Evolutionary conservation across 2,329 filamentous ascomycete species (phyloP), one percentile per base, ranked within the genome.

Genomic region (Exserohilum turcica): DNA sequence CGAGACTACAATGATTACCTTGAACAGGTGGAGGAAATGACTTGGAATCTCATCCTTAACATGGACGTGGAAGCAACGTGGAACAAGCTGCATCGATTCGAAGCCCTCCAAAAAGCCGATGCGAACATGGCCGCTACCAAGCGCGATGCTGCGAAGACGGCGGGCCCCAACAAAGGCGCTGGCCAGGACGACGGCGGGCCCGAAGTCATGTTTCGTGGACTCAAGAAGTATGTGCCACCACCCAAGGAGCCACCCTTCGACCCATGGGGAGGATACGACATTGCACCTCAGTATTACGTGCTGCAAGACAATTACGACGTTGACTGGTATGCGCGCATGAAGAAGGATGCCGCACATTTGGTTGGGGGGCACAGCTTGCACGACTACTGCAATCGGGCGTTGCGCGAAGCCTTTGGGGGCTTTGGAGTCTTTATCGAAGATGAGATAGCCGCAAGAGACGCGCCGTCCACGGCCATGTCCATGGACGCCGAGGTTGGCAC

Each of bases 1-100:
- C 79, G 84, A 37, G 89, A 87, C 70, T 99, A 88, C 80, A 97
- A 99, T 77, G 88, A 97, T 74, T 97, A 97, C 77, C 85, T 99
- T 10, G 91, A 97, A 76, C 87, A 90, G 69, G 91, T 96, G 33
- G 94, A 99, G 78, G 86, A 89, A 61, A 84, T 97, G 57, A 92
- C 92, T 1, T 92, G 92, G 77, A 93, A 97, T 70, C 82, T 99
- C 8, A 88, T 97, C 47, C 82, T 86, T 60, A 86, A 87, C 36
- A 82, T 79, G 37, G 86, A 92, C 54, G 81, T 87, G 0, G 84
- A 86, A n/a, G 84, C 81, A 52, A 86, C 83, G 2, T 80, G 85
- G 66, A 74, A 76, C 36, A 79, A 82, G 47, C 77, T 92, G n/a
- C 76, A 80, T 43, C 78, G 83, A 56, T 97, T 92, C 78, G 86